These are phyloP conservation scores for Protea cynaroides DNA, from an alignment of 164 flowering plant species.

Conservation along the genomic window DNA sequence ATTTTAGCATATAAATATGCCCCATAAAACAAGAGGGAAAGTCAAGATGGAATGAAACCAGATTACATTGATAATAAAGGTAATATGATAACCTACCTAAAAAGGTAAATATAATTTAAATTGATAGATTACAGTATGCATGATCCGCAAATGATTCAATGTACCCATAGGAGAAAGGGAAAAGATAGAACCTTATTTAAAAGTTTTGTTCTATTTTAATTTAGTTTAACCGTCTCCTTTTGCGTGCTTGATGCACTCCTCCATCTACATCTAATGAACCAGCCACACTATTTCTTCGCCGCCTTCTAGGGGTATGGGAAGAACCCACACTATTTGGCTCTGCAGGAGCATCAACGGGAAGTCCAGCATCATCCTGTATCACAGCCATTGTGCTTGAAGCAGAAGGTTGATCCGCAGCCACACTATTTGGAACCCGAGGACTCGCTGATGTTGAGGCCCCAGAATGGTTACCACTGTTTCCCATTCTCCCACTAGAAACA, in stretches of 20 bases:
- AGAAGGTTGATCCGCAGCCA: constrained; percentile 26
- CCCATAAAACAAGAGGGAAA: neutral
- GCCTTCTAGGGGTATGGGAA: constrained; percentile 22
- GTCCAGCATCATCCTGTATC: constrained; percentile 25
- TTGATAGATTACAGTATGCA: neutral
- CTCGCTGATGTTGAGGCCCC: constrained; percentile 15
- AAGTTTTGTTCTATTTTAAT: neutral
- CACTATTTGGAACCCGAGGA: constrained; percentile 9
- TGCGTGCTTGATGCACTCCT: constrained; percentile 17
- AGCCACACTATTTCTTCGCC: constrained; percentile 21
- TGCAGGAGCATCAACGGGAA: constrained; percentile 13
- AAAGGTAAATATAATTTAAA: neutral
- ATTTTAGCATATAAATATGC: neutral
- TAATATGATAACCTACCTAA: too few relatives aligned
- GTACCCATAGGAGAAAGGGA: neutral
- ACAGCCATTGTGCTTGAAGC: constrained; percentile 32
- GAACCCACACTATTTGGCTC: constrained; percentile 25
- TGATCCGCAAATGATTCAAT: neutral
- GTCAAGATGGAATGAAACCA: neutral
- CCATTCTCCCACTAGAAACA: constrained; percentile 13
- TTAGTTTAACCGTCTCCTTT: constrained; percentile 25
- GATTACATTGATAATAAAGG: neutral
- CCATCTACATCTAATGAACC: constrained; percentile 26
- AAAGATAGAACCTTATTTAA: neutral
- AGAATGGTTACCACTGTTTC: constrained; percentile 12